Evolutionary conservation across 768 basidiomycete genomes (phyloP).

Genomic region (Termitomyces eurrhizus): DNA sequence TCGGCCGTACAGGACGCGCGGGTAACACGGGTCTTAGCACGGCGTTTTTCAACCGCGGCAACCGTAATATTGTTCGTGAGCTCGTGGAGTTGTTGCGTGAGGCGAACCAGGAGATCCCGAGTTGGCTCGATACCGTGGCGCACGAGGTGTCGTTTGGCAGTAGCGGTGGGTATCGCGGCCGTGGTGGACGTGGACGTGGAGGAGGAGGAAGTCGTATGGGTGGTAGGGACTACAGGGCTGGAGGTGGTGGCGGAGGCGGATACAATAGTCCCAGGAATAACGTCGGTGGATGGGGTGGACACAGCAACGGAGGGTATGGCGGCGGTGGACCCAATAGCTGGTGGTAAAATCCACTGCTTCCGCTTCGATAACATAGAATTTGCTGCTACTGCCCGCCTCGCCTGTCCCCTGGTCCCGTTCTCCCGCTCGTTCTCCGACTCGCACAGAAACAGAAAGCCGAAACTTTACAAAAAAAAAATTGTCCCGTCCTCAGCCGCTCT

Average conservation of each 20-base stretch:
- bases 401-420: conserved; percentile 4
- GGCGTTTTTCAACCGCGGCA: conserved; percentile 93
- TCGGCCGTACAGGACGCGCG: conserved; percentile 97
- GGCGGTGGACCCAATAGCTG: conserved; percentile 31
- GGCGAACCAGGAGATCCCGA: conserved; percentile 92
- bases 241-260: conserved; percentile 29
- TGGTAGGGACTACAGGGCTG: conserved; percentile 44
- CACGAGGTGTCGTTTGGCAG: conserved; percentile 74
- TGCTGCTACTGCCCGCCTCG: conserved; percentile 13
- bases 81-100: conserved; percentile 91
- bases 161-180: conserved; percentile 48
- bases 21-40: conserved; percentile 96
- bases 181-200: conserved; percentile 56
- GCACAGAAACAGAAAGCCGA: conserved; percentile 30
- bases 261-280: conserved; percentile 23
- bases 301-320: conserved; percentile 22
- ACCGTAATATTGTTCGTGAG: conserved; percentile 89
- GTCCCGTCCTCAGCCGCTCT: conserved; percentile 1
- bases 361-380: neutral
- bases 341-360: conserved; percentile 36
- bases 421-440: conserved; percentile 9
- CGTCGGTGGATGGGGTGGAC: conserved; percentile 27
- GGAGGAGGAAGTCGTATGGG: conserved; percentile 44
- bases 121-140: conserved; percentile 85
- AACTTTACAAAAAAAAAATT: conserved; percentile 26